These are phyloP conservation scores for Acacia melanoxylon DNA, from an alignment of 306 rosid genomes.

Conservation along the genomic window DNA sequence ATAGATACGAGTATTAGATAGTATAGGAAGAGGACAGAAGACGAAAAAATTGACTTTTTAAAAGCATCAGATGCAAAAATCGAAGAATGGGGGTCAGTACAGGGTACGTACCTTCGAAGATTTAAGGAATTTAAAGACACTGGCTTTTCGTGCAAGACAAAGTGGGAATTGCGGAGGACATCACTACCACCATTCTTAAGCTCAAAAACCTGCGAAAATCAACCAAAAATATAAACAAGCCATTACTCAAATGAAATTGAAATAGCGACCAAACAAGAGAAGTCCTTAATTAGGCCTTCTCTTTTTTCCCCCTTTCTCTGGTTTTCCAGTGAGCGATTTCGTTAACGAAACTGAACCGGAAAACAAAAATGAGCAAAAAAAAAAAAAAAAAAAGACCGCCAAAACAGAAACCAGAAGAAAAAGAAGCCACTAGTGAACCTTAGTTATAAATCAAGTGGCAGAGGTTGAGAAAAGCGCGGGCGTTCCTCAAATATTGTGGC, in stretches of 20 bases:
- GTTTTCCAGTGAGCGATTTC: conserved; percentile 33
- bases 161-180: conserved; percentile 19
- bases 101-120: conserved; percentile 18
- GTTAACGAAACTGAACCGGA: neutral
- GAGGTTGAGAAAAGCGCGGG: conserved; percentile 27
- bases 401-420: neutral
- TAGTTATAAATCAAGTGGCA: conserved; percentile 1
- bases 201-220: conserved; percentile 22
- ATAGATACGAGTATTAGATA: neutral
- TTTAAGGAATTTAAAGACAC: conserved; percentile 39
- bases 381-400: neutral
- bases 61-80: conserved; percentile 13
- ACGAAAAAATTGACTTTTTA: conserved; percentile 50
- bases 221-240: conserved; percentile 13
- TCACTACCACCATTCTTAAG: neutral
- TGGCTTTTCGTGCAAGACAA: conserved; percentile 26
- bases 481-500: conserved; percentile 28
- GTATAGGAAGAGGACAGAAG: conserved; percentile 21
- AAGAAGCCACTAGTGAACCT: neutral
- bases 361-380: neutral
- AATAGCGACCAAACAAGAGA: neutral
- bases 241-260: conserved; percentile 19
- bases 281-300: neutral
- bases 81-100: conserved; percentile 30
- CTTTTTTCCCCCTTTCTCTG: neutral